These are phyloP conservation scores for Viridothelium virens DNA, from an alignment of 495 filamentous ascomycete species.

Conservation along the genomic window DNA sequence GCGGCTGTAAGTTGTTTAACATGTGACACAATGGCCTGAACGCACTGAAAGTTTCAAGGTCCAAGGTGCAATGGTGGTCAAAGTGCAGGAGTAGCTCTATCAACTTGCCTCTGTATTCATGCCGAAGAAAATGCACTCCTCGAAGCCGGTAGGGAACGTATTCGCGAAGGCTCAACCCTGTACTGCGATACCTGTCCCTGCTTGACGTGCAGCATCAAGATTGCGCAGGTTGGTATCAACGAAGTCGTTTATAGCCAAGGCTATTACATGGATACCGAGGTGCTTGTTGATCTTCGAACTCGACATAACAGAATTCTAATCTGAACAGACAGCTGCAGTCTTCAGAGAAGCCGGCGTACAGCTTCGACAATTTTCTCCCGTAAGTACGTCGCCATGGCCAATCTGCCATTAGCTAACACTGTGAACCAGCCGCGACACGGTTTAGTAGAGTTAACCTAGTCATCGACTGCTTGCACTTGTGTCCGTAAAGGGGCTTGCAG, in stretches of 20 bases:
- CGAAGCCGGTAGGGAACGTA: constrained; percentile 85
- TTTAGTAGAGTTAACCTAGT: constrained; percentile 2
- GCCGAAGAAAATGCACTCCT: constrained; percentile 95
- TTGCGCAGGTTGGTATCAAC: constrained; percentile 85
- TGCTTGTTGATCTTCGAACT: constrained; percentile 24
- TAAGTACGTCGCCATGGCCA: constrained; percentile 37
- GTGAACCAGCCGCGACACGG: constrained; percentile 11
- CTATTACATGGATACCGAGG: constrained; percentile 81
- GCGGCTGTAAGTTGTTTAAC: constrained; percentile 59
- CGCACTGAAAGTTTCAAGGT: constrained; percentile 33
- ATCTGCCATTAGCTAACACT: constrained; percentile 2
- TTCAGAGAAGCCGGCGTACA: constrained; percentile 67
- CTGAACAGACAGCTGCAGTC: constrained; percentile 60
- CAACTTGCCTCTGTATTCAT: constrained; percentile 88
- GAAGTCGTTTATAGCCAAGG: constrained; percentile 92
- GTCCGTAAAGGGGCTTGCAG: background rate
- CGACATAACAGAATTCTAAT: background rate
- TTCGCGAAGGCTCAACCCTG: constrained; percentile 67
- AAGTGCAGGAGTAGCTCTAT: constrained; percentile 62
- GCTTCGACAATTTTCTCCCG: constrained; percentile 74
- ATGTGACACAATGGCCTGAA: constrained; percentile 2
- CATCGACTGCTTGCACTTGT: background rate
- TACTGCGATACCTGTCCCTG: constrained; percentile 98
- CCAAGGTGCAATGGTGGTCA: constrained; percentile 68
- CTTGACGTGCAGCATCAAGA: constrained; percentile 97